Evolutionary conservation across 163 green algal species (phyloP), one percentile per base, ranked within the genome.

Genomic region (Scenedesmus sp.): DNA sequence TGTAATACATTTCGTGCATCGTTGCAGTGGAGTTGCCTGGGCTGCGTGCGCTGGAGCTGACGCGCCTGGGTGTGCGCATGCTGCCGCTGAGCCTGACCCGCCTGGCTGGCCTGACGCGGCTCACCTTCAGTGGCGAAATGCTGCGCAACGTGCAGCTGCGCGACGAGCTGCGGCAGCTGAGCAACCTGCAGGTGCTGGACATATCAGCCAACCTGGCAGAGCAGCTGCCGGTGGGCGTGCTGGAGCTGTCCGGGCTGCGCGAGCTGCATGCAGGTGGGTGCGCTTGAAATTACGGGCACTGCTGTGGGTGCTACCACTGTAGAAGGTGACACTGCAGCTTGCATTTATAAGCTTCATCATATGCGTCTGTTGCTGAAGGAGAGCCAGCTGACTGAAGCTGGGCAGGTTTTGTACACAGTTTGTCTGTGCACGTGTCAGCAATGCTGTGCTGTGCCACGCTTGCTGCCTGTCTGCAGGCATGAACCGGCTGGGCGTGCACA

Each of bases 111-210:
- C 73, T 93, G n/a, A 93, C 83, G n/a, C 82, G 66, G 26, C 90
- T 93, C 6, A 55, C 82, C n/a, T 93, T 93, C 77, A 84, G 57
- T 59, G 90, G 90, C 15, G 90, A 93, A 73, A 90, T 90, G 83
- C n/a, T 86, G 13, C 85, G 90, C 76, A 88, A 83, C 70, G 89
- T 92, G 54, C 89, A 92, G 89, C 82, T 92, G 13, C 81, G n/a
- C 1, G 87, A 91, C 62, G 87, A 91, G 34, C n/a, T 91, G 20
- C 57, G 56, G 74, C 87, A 91, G 57, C 87, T 91, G 23, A 87
- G 46, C 23, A 73, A 84, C 64, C 82, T 92, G 20, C 60, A 88
- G 54, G 90, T 90, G 46, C 66, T 93, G 26, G 84, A 93, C 74
- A 79, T 93, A 18, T 81, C 56, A 64, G 90, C 90, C 23, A 93